phyloP scores from a whole-genome alignment of 441 rosid species.

The Melastoma candidum region DNA sequence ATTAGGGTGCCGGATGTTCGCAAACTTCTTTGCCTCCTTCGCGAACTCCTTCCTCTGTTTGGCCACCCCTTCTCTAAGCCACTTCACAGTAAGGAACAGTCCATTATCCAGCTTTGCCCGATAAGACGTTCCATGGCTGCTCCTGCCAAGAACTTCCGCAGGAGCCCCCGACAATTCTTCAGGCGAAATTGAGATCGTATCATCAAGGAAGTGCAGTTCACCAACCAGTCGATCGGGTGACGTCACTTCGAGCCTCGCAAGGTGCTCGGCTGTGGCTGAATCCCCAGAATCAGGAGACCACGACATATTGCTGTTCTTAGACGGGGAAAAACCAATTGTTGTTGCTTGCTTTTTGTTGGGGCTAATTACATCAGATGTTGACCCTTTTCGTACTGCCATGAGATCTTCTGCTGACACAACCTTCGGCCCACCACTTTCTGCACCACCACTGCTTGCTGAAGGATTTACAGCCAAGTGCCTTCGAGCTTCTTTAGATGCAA shows the following conservation, averaged over 20 bases:
- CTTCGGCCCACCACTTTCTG: constrained; percentile 53
- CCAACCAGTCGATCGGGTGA: constrained; percentile 94
- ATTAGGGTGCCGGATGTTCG: constrained; percentile 93
- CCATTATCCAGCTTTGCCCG: constrained; percentile 89
- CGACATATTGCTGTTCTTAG: constrained; percentile 63
- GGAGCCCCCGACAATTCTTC: constrained; percentile 96
- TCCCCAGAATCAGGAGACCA: constrained; percentile 97
- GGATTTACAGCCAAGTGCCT: constrained; percentile 38
- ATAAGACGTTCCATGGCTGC: constrained; percentile 99
- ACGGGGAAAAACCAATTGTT: constrained; percentile 69
- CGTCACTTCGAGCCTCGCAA: constrained; percentile 77
- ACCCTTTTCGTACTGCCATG: constrained; percentile 61
- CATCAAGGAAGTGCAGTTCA: constrained; percentile 91
- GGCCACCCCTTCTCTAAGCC: constrained; percentile 98
- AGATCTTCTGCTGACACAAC: constrained; percentile 88
- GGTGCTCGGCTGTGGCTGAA: constrained; percentile 68
- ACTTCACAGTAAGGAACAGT: constrained; percentile 77
- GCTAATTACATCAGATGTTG: constrained; percentile 69
- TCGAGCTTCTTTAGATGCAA: constrained; percentile 34
- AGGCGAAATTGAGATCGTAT: constrained; percentile 70
- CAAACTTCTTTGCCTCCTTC: constrained; percentile 90
- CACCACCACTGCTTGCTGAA: constrained; percentile 29
- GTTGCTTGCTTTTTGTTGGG: constrained; percentile 68
- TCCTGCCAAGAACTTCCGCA: constrained; percentile 94
- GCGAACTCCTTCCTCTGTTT: constrained; percentile 92